Evolutionary conservation across 352 stramenopile species (phyloP).

Genomic region (Globisporangium barbulae): DNA sequence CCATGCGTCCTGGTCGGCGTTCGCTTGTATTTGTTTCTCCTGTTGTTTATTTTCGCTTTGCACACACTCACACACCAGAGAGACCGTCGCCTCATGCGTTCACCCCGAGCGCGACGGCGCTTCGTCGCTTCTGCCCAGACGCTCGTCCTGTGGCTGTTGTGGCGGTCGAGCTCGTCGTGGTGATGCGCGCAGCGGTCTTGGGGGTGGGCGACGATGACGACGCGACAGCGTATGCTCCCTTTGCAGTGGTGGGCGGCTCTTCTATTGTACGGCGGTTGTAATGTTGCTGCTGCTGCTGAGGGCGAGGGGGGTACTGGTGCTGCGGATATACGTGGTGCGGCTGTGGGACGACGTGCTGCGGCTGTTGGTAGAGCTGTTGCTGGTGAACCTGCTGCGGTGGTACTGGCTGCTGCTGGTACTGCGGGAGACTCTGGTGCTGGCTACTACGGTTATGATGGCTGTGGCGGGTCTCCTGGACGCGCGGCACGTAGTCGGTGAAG

Average conservation of each 20-base stretch:
- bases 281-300: constrained; percentile 17
- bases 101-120: constrained; percentile 72
- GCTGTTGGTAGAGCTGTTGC: constrained; percentile 9
- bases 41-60: constrained; percentile 14
- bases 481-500: constrained; percentile 59
- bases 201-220: constrained; percentile 12
- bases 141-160: constrained; percentile 38
- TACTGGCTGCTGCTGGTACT: constrained; percentile 20
- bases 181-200: constrained; percentile 33
- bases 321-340: constrained; percentile 12
- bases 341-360: not conserved
- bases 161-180: not conserved
- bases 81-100: constrained; percentile 50
- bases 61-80: constrained; percentile 11
- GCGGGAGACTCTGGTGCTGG: constrained; percentile 26
- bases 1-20: not conserved
- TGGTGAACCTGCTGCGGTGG: constrained; percentile 8
- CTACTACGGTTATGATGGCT: constrained; percentile 1
- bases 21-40: constrained; percentile 8
- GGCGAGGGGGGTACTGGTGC: constrained; percentile 7
- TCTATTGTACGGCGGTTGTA: constrained; percentile 36
- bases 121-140: constrained; percentile 76
- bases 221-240: constrained; percentile 14
- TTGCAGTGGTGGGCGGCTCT: constrained; percentile 18
- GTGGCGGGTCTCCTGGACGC: constrained; percentile 19